Base-by-base conservation (phyloP, 2,329 filamentous ascomycete genomes). In the Sarocladium kiliense region DNA sequence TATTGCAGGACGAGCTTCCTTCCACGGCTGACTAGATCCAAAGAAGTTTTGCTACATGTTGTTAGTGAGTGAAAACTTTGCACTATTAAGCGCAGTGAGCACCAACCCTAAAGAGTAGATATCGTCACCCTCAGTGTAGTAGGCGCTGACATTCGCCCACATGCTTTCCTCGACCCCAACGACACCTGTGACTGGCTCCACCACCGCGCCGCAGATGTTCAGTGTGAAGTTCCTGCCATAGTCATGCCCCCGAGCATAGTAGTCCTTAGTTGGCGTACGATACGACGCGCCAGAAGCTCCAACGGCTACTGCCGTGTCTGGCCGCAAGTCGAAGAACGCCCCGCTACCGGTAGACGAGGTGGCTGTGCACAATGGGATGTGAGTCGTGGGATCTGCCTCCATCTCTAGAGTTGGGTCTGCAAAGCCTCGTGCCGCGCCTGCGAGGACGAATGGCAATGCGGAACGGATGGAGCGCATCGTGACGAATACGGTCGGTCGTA, bases 171-270 rank as follows among this genome's bases (percentile, higher is more conserved):
- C 77, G 3, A 92, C 68, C n/a, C 86, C 88, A 11, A 81, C 78
- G 10, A 88, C 81, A 58, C 83, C 75, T 42, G 78, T 74, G 19
- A 88, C 74, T 16, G 81, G 74, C 62, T 88, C 82, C 16, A 91
- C 79, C n/a, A 92, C 87, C 1, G 88, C 77, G 34, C 79, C 85
- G 73, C 89, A 94, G 62, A 94, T 86, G 71, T 94, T 94, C 63
- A 93, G 67, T 2, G 89, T 93, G 65, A 94, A 94, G 73, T 93
- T 93, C 60, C 84, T 82, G 59, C 82, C 84, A 62, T 91, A 89
- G 70, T 93, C 89, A 68, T 85, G 88, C 32, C 89, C 89, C 57
- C 80, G 81, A 7, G 87, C 84, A 59, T 83, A 78, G 68, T 85
- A 85, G 65, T 84, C 80, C 30, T 73, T 71, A 11, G 71, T 69